Percentiles rank a stretch among this genome's conserved stretches.
Evolutionary conservation across 495 filamentous ascomycete species (phyloP).

Genomic region (Chaetomium fimeti): DNA sequence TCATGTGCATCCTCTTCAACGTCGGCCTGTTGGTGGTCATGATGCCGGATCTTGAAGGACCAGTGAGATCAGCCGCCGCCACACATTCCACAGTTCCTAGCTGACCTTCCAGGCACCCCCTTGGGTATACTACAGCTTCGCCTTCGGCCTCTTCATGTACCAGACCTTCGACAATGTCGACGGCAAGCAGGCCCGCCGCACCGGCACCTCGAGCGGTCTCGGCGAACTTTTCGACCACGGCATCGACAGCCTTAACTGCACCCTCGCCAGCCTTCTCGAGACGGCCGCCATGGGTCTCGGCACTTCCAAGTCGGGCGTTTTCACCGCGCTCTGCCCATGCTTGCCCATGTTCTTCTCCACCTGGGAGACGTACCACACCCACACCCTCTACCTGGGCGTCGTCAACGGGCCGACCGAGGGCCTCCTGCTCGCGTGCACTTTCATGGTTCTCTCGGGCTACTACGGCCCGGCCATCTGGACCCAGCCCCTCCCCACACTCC

Average conservation of each 20-base stretch:
- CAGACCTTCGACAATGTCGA: slow-evolving; percentile 99
- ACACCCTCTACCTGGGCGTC: slow-evolving; percentile 94
- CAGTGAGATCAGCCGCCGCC: slow-evolving; percentile 53
- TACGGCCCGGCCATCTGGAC: slow-evolving; percentile 90
- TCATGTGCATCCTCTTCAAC: slow-evolving; percentile 89
- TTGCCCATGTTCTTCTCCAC: slow-evolving; percentile 99
- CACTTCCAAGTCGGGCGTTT: slow-evolving; percentile 74
- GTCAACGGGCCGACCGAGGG: slow-evolving; percentile 98
- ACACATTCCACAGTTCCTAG: slow-evolving; percentile 5
- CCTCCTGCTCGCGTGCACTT: slow-evolving; percentile 76
- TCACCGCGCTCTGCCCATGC: slow-evolving; percentile 86
- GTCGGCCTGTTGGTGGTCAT: slow-evolving; percentile 74
- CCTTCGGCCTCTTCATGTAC: slow-evolving; percentile 94
- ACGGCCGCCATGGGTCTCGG: slow-evolving; percentile 90
- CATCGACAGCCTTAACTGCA: slow-evolving; percentile 97
- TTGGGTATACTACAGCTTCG: slow-evolving; percentile 95
- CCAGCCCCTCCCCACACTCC: slow-evolving; percentile 61
- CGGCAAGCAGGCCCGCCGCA: slow-evolving; percentile 93
- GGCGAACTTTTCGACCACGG: slow-evolving; percentile 98
- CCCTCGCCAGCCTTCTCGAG: slow-evolving; percentile 81
- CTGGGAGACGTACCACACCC: slow-evolving; percentile 98
- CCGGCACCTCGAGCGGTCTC: slow-evolving; percentile 89
- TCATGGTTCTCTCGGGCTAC: slow-evolving; percentile 83
- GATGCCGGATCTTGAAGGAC: slow-evolving; percentile 90
- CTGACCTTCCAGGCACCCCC: slow-evolving; percentile 61